Evolutionary conservation across 2,329 filamentous ascomycete species (phyloP), one percentile per base, ranked within the genome.

Genomic region (Pseudomassariella vexata): DNA sequence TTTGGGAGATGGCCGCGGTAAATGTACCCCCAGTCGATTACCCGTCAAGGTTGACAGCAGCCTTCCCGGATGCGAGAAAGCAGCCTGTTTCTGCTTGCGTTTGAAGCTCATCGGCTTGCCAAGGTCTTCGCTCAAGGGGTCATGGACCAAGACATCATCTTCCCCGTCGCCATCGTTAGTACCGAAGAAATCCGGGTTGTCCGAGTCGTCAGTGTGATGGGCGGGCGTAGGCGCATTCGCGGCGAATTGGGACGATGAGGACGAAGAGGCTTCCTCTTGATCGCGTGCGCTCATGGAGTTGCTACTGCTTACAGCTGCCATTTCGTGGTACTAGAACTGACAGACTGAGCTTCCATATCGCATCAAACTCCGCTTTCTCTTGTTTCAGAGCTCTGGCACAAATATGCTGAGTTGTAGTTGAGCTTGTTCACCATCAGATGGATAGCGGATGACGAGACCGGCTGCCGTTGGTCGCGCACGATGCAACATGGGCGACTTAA

Each of bases 71-170:
- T 59, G 59, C 2, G 70, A 66, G 35, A 67, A 60, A 32, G 62
- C 50, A 18, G 60, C 60, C 25, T 65, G 59, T 38, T 69, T 81
- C 45, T 76, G 70, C 42, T 76, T 81, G 50, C 82, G 78, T 63
- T 85, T 86, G 62, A 86, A 87, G 20, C 81, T 82, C 32, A 84
- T 59, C 18, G 69, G 64, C 28, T 73, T 65, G 34, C 61, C 57
- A 20, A 73, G 50, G 25, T 65, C 60, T 30, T 63, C 58, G 34
- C 65, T 61, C 36, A 80, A 57, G 14, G 77, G 74, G 50, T 82
- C 76, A 28, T 75, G 65, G 25, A 60, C 63, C 32, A 81, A 61
- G 21, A 76, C 41, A 31, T 56, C 52, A 32, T 47, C 47, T 24
- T 49, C 25, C 17, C n/a, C 41, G 36, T 27, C 28, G 18, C 21